phyloP scores from a whole-genome alignment of 257 asterid species.

The Craterostigma plantagineum region DNA sequence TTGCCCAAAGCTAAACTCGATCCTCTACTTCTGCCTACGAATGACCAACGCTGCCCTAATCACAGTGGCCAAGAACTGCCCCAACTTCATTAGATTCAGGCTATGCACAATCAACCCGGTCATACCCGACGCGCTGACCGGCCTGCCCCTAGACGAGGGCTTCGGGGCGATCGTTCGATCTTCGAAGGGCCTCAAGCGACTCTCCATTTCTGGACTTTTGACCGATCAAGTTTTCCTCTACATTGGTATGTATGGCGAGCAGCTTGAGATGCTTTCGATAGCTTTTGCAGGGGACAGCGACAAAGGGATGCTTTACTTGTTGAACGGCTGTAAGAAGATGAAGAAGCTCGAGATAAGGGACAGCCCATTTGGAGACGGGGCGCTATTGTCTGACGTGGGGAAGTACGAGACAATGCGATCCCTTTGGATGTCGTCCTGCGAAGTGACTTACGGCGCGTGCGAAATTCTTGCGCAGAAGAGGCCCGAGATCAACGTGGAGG shows the following conservation, averaged over 20 bases:
- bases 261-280: constrained; percentile 69
- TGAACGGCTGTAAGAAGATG: constrained; percentile 72
- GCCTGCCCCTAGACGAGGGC: constrained; percentile 71
- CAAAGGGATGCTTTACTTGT: constrained; percentile 57
- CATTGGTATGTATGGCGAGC: constrained; percentile 79
- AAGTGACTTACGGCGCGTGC: constrained; percentile 74
- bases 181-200: constrained; percentile 64
- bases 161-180: constrained; percentile 84
- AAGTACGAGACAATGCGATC: constrained; percentile 98
- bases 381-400: constrained; percentile 65
- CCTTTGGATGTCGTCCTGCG: constrained; percentile 92
- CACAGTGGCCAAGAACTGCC: constrained; percentile 67
- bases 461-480: constrained; percentile 54
- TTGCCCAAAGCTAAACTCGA: constrained; percentile 64
- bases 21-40: constrained; percentile 55
- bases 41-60: constrained; percentile 82
- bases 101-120: constrained; percentile 43
- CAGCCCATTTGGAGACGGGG: constrained; percentile 64
- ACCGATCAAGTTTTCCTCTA: constrained; percentile 61
- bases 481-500: constrained; percentile 65
- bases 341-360: constrained; percentile 67
- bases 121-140: constrained; percentile 59
- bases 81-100: constrained; percentile 61
- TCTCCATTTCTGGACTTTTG: constrained; percentile 59
- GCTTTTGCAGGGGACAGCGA: constrained; percentile 79